Conservation (phyloP, 257 asterid species). For the Haberlea rhodopensis region DNA sequence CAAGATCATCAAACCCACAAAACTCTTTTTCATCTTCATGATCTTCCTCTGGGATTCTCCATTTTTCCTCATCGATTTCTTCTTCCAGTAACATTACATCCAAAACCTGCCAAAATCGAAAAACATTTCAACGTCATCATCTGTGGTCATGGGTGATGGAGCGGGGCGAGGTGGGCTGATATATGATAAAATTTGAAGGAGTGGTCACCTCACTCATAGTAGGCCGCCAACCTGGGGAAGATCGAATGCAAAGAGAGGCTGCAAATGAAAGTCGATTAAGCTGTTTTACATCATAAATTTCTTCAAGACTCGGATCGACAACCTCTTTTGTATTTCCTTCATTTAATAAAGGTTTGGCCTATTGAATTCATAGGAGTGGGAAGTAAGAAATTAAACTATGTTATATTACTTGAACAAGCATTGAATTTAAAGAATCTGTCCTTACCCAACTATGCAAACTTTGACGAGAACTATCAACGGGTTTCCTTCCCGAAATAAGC, state of each 20-base stretch:
- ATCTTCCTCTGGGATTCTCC: conserved; percentile 68
- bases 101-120: conserved; percentile 47
- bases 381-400: background rate
- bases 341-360: conserved; percentile 84
- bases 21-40: conserved; percentile 67
- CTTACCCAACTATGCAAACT: conserved; percentile 94
- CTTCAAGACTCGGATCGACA: conserved; percentile 71
- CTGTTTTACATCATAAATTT: conserved; percentile 47
- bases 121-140: background rate
- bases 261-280: conserved; percentile 68
- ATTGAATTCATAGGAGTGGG: background rate
- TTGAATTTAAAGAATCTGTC: conserved; percentile 5
- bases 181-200: too few species aligned
- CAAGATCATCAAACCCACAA: conserved; percentile 91
- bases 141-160: background rate
- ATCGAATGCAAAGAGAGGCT: conserved; percentile 87
- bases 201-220: conserved; percentile 93
- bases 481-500: conserved; percentile 81
- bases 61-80: conserved; percentile 58
- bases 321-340: conserved; percentile 60
- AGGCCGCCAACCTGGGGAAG: conserved; percentile 89
- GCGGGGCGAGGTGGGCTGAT: too few species aligned
- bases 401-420: background rate
- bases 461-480: conserved; percentile 83
- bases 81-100: conserved; percentile 52